Base-by-base conservation (phyloP, 2,329 filamentous ascomycete genomes). In the Aspergillus fructus region DNA sequence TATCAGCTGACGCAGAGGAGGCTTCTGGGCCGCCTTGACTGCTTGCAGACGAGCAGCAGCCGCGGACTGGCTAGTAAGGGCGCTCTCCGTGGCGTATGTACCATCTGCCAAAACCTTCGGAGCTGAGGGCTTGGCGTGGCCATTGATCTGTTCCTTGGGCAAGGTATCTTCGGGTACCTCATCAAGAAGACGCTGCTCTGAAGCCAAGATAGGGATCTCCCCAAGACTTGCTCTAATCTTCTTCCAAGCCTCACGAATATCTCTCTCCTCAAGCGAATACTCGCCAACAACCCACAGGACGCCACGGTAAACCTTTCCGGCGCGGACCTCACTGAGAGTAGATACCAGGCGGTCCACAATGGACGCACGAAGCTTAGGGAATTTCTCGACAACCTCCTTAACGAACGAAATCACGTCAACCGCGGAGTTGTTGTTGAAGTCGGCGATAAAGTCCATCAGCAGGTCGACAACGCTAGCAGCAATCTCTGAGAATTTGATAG, bases 341-440 rank as follows among this genome's bases (percentile, higher is more conserved):
- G 90, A 89, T 6, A 97, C 93, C 15, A 99, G 81, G 59, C 93
- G 89, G 68, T 89, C 86, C 6, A 97, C 89, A 65, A 99, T 97
- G 1, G 90, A 89, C 34, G 88, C 85, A 59, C 94, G 88, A 57
- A 99, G 83, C 66, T 90, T 87, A 7, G 94, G 94, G 80, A 97
- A 99, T 71, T 96, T 96, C 78, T 99, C 94, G 6, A 97, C 93
- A 3, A 99, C 94, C 74, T 99, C 94, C 78, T 99, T 99, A 62
- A 99, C 93, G 71, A 99, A 99, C 55, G 91, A 93, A 71, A 99
- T 97, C 53, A 99, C 93, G 75, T 99, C 94, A 30, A 99, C 91
- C 1, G 94, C 94, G 1, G 93, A 96, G 45, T 90, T 89, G 71
- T 96, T 97, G 81, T 96, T 97, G 74, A 97, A 97, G 74, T 99